phyloP scores from a whole-genome alignment of 768 basidiomycete species.

The Steccherinum ochraceum region DNA sequence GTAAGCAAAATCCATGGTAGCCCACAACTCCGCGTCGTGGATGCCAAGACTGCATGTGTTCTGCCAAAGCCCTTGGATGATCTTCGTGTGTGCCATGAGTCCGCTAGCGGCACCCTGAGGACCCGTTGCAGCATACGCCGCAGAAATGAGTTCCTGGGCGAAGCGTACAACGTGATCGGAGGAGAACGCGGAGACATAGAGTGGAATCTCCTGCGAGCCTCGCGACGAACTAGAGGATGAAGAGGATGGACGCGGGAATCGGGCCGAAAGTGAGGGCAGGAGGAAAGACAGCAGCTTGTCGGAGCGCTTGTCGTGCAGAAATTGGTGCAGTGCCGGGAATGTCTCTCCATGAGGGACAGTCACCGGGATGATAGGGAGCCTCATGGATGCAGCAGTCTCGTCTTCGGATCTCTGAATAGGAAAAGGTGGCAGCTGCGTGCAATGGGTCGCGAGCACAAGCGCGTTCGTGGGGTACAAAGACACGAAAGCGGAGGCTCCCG shows the following conservation, averaged over 20 bases:
- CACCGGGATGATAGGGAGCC: conserved; percentile 57
- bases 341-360: conserved; percentile 55
- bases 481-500: conserved; percentile 17
- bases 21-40: conserved; percentile 40
- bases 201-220: conserved; percentile 2
- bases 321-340: conserved; percentile 54
- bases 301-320: conserved; percentile 59
- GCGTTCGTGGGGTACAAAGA: conserved; percentile 64
- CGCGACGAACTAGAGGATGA: conserved; percentile 6
- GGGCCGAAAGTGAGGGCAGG: conserved; percentile 24
- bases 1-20: conserved; percentile 44
- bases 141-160: conserved; percentile 19
- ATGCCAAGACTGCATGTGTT: conserved; percentile 46
- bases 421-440: conserved; percentile 55
- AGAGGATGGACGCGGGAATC: conserved; percentile 13
- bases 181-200: conserved; percentile 20
- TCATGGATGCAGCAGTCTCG: conserved; percentile 23
- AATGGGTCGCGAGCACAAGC: conserved; percentile 63
- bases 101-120: conserved; percentile 21
- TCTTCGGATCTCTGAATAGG: conserved; percentile 24
- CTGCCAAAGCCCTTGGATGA: conserved; percentile 43
- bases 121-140: conserved; percentile 17
- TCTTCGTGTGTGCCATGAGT: conserved; percentile 30
- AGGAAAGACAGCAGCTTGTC: conserved; percentile 46
- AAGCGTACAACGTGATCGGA: conserved; percentile 17